These are phyloP conservation scores for Tetragonia tetragonoides DNA, from an alignment of 148 eudicot species.

Conservation along the genomic window DNA sequence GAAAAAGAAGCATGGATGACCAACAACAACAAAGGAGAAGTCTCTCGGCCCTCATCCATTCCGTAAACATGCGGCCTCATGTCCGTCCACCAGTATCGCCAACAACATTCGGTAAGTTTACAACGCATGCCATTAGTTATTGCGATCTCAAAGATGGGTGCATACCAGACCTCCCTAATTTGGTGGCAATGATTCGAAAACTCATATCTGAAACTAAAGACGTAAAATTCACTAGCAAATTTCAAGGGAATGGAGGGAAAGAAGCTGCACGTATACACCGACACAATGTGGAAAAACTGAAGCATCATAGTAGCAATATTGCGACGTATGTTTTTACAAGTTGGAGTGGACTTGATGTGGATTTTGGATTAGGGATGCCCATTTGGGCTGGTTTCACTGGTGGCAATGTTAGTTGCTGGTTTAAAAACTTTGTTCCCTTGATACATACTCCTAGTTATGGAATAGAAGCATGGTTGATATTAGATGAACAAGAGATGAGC, in stretches of 20 bases:
- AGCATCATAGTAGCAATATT: neutral
- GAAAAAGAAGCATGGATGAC: neutral
- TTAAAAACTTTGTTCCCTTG: conserved; percentile 22
- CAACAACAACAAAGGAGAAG: neutral
- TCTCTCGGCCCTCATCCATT: conserved; percentile 14
- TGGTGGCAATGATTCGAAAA: conserved; percentile 6
- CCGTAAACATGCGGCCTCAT: conserved; percentile 26
- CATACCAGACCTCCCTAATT: neutral
- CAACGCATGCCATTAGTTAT: conserved; percentile 11
- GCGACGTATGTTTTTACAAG: conserved; percentile 12
- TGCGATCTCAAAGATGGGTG: neutral
- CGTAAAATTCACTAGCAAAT: conserved; percentile 1
- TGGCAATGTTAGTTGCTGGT: neutral
- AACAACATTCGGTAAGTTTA: conserved; percentile 13
- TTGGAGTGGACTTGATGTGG: conserved; percentile 13
- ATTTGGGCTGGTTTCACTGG: conserved; percentile 15
- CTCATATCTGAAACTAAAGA: conserved; percentile 13
- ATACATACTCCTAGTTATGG: conserved; percentile 24
- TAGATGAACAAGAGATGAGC: conserved; percentile 53
- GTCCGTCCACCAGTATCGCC: conserved; percentile 20
- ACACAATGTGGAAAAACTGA: conserved; percentile 30
- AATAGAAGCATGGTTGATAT: conserved; percentile 65
- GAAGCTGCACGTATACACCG: conserved; percentile 22
- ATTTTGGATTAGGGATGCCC: conserved; percentile 23
- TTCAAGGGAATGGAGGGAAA: conserved; percentile 1